Base-by-base conservation (phyloP, 371 early-diverging fungal genomes). In the Sporodiniella umbellata region DNA sequence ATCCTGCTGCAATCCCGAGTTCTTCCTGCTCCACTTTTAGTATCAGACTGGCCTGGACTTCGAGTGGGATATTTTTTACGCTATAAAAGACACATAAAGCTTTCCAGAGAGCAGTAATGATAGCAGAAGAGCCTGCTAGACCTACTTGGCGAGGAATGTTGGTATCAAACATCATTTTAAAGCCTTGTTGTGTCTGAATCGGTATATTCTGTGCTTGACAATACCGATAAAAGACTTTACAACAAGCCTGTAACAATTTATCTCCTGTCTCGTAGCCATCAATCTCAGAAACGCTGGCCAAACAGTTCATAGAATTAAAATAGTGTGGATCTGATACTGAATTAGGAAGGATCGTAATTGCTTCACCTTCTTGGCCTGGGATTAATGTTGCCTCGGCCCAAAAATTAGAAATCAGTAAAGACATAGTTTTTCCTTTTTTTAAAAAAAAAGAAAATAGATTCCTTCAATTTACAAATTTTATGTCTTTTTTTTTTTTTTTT, bases 121-220 rank as follows among this genome's bases (percentile, higher is more conserved):
- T 77, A 2, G 86, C 86, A 1, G 85, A 85, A 7, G 80, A 80
- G 0, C 88, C 88, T 4, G 86, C 85, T 3, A 88, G 64, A 0
- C 88, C 88, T n/a, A 88, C 88, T 57, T 88, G 88, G 40, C 83
- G 72, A 19, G 88, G 85, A 33, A 88, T 79, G 49, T 82, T 86
- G 18, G 86, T 86, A 23, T 79, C 75, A 58, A 77, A 80, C 38
- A 69, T 33, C 22, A 83, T 55, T 3, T 51, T 46, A 54, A 86
- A 85, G 0, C 88, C 88, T 56, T 70, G 69, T 8, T 22, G 53
- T 3, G 65, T 64, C 38, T 64, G 46, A 8, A 83, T 60, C 3
- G 37, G 4, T 30, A 84, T 67, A 1, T 60, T 33, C 7, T 77
- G 49, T n/a, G 66, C 37, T 18, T 45, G 24, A 47, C 83, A 83